phyloP scores from a whole-genome alignment of 345 rosid species.

The Lagerstroemia speciosa region DNA sequence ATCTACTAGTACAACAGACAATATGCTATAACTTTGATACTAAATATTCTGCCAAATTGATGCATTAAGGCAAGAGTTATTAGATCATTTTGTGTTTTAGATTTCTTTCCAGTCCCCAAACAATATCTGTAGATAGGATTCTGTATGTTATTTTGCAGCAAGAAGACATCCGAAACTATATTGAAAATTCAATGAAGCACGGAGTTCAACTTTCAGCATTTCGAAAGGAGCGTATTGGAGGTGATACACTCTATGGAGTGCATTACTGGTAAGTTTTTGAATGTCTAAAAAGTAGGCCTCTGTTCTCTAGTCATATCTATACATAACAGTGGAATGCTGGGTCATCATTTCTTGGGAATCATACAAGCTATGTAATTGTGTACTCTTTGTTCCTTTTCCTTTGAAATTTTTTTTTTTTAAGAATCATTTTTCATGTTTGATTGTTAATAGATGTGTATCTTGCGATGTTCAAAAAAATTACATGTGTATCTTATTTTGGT shows the following conservation, averaged over 20 bases:
- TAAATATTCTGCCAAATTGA: background rate
- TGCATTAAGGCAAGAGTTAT: background rate
- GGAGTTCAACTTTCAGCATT: constrained; percentile 74
- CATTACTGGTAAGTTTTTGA: constrained; percentile 60
- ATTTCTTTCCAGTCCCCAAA: background rate
- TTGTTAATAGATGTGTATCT: constrained; percentile 13
- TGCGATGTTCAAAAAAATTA: too few relatives aligned
- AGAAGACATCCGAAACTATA: constrained; percentile 88
- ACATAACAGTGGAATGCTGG: background rate
- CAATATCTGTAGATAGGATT: background rate
- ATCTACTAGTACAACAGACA: background rate
- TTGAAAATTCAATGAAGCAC: constrained; percentile 80
- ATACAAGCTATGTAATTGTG: background rate
- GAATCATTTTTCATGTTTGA: background rate
- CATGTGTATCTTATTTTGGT: constrained; percentile 20
- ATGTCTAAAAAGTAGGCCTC: constrained; percentile 1
- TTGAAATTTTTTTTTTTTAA: background rate
- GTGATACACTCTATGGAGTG: constrained; percentile 79
- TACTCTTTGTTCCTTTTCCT: background rate
- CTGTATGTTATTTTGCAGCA: constrained; percentile 50
- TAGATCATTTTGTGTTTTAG: background rate
- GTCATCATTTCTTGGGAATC: background rate
- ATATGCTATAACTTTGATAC: background rate
- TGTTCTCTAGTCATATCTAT: background rate
- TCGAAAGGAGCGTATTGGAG: constrained; percentile 91